Conservation (phyloP, 768 basidiomycete species). For the Terana coerulea region DNA sequence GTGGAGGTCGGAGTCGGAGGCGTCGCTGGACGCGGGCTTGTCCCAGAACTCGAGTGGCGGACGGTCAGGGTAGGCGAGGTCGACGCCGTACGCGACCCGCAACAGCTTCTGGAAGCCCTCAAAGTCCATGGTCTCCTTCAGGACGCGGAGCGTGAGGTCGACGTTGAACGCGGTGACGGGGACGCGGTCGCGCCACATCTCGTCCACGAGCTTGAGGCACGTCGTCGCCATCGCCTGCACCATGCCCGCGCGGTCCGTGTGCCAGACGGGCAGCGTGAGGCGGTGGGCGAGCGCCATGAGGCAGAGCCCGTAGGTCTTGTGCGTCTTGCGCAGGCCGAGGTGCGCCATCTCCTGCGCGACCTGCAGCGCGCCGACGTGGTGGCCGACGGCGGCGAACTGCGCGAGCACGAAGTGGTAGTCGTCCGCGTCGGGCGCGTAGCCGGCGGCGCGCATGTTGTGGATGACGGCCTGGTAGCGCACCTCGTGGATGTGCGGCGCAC, state of each 20-base stretch:
- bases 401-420: conserved; percentile 76
- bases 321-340: conserved; percentile 41
- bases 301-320: conserved; percentile 57
- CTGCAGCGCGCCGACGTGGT: conserved; percentile 53
- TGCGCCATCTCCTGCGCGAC: conserved; percentile 58
- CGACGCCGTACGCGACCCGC: conserved; percentile 71
- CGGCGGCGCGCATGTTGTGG: conserved; percentile 60
- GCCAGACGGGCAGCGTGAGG: conserved; percentile 53
- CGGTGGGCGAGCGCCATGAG: conserved; percentile 72
- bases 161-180: conserved; percentile 56
- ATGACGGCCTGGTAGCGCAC: conserved; percentile 64
- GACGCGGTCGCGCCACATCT: conserved; percentile 50
- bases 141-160: conserved; percentile 64
- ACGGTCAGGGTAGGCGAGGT: conserved; percentile 70
- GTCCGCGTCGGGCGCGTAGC: conserved; percentile 40
- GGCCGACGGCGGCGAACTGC: conserved; percentile 75
- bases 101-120: conserved; percentile 56
- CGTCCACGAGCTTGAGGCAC: conserved; percentile 47
- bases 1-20: not conserved
- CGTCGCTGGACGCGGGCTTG: not conserved
- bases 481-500: conserved; percentile 55
- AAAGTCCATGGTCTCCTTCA: conserved; percentile 60
- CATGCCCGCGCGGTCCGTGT: conserved; percentile 30
- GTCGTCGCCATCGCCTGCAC: conserved; percentile 42
- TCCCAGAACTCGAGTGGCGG: conserved; percentile 46